Base-by-base conservation (phyloP, 192 early-diverging fungal species). In the Kappamyces sp. region DNA sequence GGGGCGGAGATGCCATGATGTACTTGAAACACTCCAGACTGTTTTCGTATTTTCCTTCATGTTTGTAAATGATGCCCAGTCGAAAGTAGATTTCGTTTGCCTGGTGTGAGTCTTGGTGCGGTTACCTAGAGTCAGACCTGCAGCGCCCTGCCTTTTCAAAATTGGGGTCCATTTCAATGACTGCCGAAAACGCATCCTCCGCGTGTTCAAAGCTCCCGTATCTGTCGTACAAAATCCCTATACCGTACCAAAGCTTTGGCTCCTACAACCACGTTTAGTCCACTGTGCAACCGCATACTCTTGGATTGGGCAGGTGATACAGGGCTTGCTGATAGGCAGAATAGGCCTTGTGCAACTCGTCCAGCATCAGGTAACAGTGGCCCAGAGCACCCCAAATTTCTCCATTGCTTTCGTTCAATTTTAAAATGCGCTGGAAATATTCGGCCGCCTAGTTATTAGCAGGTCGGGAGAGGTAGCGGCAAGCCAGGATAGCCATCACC, bases 231-330 rank as follows among this genome's bases (percentile, higher is more conserved):
- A 97, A 74, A 58, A 95, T 97, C 36, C 93, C 97, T 48, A 97
- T 97, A 6, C 94, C 94, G 62, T 97, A 99, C 97, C 97, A 99
- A 34, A 99, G 83, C 67, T 95, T 94, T 3, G 94, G 92, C 64
- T 97, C 97, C 87, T 92, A 62, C 3, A 34, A 69, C 41, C 7
- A 5, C 40, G 13, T 63, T 38, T 36, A 37, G 46, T 50, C 44
- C 40, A 32, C 61, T 23, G 47, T 47, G 23, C 35, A 31, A 62
- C 6, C 47, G 67, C 53, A 58, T 54, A 90, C 89, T 75, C 90
- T 93, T 44, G 90, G 86, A 67, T 96, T 90, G 0, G 88, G 86
- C 12, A 95, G 73, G 66, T 91, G 87, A 69, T 93, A 87, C 33
- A 99, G 77, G 10, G 97, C 97, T 68, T 95, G 87, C 75, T 97